Evolutionary conservation across 2,329 filamentous ascomycete species (phyloP).

Genomic region (Polychaeton citri): DNA sequence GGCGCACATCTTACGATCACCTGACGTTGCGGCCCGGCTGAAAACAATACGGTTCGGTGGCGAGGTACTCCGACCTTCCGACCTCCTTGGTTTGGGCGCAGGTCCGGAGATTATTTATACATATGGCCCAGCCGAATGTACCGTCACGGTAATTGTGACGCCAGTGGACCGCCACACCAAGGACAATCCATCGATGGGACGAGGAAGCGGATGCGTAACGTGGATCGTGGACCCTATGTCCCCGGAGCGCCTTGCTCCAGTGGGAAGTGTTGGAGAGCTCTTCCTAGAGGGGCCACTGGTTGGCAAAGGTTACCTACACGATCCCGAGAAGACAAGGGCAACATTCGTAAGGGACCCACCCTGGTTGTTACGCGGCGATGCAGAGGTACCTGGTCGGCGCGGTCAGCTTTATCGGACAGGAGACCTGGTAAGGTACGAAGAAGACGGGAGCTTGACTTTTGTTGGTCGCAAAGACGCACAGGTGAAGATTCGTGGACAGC

Average conservation of each 20-base stretch:
- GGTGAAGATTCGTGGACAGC: constrained; percentile 63
- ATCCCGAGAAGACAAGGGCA: constrained; percentile 14
- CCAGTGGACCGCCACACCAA: constrained; percentile 5
- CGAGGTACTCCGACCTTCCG: constrained; percentile 27
- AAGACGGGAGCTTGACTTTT: constrained; percentile 9
- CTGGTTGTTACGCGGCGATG: constrained; percentile 6
- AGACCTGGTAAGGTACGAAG: constrained; percentile 11
- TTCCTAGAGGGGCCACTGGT: constrained; percentile 32
- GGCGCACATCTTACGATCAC: constrained; percentile 26
- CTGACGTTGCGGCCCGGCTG: constrained; percentile 25
- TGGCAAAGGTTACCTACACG: constrained; percentile 28
- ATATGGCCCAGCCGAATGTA: constrained; percentile 26
- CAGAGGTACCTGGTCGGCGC: not conserved
- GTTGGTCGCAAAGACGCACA: constrained; percentile 45
- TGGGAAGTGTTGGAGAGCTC: constrained; percentile 35
- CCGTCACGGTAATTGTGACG: constrained; percentile 1
- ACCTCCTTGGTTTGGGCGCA: constrained; percentile 31
- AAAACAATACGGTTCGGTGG: constrained; percentile 32
- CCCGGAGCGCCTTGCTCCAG: constrained; percentile 18
- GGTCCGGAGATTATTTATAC: constrained; percentile 32
- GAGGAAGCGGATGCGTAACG: constrained; percentile 13
- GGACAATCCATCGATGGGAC: constrained; percentile 21
- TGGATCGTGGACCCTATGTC: constrained; percentile 19
- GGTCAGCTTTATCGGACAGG: constrained; percentile 9
- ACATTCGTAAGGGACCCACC: constrained; percentile 18